Evolutionary conservation across 257 asterid genomes (phyloP).

Genomic region (Ocimum tenuiflorum): DNA sequence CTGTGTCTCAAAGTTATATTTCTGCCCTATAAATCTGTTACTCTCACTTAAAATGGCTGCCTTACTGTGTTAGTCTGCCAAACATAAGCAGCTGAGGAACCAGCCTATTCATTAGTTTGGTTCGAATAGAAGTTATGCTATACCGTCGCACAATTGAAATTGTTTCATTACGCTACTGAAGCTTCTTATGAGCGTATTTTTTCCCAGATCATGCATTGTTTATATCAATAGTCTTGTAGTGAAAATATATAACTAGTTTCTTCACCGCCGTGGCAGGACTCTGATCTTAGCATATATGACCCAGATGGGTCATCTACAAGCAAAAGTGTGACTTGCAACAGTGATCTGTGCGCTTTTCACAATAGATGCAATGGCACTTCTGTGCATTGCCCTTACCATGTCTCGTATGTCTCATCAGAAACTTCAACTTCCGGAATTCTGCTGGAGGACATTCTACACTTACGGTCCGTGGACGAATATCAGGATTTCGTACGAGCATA

Average conservation of each 20-base stretch:
- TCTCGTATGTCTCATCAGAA: slow-evolving; percentile 68
- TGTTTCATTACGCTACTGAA: not conserved
- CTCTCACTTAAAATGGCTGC: not conserved
- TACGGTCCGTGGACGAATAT: slow-evolving; percentile 40
- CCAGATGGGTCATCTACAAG: slow-evolving; percentile 61
- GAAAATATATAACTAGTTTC: not conserved
- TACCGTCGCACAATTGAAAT: not conserved
- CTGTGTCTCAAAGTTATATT: not conserved
- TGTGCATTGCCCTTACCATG: slow-evolving; percentile 63
- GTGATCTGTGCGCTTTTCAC: slow-evolving; percentile 44
- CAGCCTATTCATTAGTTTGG: not conserved
- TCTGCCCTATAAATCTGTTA: not conserved
- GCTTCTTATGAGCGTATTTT: not conserved
- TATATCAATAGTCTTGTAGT: slow-evolving; percentile 8
- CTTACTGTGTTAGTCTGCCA: not conserved
- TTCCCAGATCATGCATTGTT: not conserved
- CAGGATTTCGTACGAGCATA: slow-evolving; percentile 42
- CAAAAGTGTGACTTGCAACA: slow-evolving; percentile 60
- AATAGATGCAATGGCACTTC: slow-evolving; percentile 38
- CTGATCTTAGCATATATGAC: slow-evolving; percentile 63
- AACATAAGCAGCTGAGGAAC: not conserved
- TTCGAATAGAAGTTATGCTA: not conserved
- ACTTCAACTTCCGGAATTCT: slow-evolving; percentile 88
- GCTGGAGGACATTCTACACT: slow-evolving; percentile 70
- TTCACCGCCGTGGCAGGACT: slow-evolving; percentile 45